Evolutionary conservation across 2,329 filamentous ascomycete genomes (phyloP).

Genomic region (Beauveria pseudobassiana): DNA sequence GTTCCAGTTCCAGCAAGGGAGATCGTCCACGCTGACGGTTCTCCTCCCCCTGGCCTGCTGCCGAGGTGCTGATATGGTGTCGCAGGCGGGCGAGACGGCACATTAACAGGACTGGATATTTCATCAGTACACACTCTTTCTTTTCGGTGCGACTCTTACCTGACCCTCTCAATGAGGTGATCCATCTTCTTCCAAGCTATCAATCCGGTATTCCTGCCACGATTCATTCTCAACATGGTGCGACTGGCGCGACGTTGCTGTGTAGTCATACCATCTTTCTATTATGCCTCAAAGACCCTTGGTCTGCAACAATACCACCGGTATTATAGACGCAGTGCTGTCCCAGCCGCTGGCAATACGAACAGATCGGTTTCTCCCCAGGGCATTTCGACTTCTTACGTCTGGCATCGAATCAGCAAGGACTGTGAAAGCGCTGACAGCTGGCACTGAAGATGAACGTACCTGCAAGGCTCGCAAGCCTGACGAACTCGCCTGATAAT

Average conservation of each 20-base stretch:
- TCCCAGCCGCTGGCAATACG: slow-evolving; percentile 39
- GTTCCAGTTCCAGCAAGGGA: slow-evolving; percentile 9
- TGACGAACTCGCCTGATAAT: slow-evolving; percentile 12
- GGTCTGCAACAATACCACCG: neutral
- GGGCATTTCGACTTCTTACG: slow-evolving; percentile 45
- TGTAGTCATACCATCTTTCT: slow-evolving; percentile 15
- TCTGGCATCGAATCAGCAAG: slow-evolving; percentile 20
- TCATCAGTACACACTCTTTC: neutral
- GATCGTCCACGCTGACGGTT: slow-evolving; percentile 7
- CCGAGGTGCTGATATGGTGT: neutral
- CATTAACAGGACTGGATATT: neutral
- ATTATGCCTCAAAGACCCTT: slow-evolving; percentile 10
- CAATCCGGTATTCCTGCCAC: slow-evolving; percentile 27
- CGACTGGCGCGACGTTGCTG: neutral
- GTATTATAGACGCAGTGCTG: slow-evolving; percentile 37
- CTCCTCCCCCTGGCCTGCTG: neutral
- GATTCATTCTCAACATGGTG: neutral
- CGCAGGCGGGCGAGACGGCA: neutral
- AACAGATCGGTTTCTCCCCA: slow-evolving; percentile 41
- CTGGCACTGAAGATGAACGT: neutral
- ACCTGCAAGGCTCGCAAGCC: slow-evolving; percentile 30
- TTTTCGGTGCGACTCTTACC: neutral
- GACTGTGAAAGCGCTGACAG: too few species aligned
- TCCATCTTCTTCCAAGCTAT: slow-evolving; percentile 23
- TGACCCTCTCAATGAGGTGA: slow-evolving; percentile 17